Evolutionary conservation across 352 stramenopile species (phyloP).

Genomic region (Salisapilia sapeloensis): DNA sequence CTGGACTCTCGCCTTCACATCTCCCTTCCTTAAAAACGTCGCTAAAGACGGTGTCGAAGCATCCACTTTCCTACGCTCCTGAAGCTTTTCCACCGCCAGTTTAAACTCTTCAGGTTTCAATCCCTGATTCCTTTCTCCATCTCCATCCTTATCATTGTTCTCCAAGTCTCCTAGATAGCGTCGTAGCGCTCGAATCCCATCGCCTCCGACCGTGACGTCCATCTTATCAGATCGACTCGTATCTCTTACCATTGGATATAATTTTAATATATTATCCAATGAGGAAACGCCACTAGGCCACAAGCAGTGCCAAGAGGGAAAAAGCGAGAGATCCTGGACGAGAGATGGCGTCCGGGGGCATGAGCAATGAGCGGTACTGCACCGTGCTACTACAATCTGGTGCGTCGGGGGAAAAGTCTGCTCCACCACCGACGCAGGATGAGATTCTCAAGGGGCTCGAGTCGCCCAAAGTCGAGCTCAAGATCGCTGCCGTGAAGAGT

Average conservation of each 20-base stretch:
- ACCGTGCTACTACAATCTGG: conserved; percentile 60
- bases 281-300: too few relatives aligned
- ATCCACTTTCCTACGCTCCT: conserved; percentile 6
- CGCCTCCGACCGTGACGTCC: conserved; percentile 9
- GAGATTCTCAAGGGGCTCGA: conserved; percentile 97
- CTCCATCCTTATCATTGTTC: too few relatives aligned
- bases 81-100: conserved; percentile 7
- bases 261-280: too few relatives aligned
- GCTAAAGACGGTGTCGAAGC: conserved; percentile 8
- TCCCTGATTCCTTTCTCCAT: too few relatives aligned
- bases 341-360: conserved; percentile 17
- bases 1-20: too few relatives aligned
- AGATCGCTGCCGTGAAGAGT: conserved; percentile 95
- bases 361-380: conserved; percentile 79
- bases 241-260: too few relatives aligned
- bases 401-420: conserved; percentile 29
- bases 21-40: conserved; percentile 8
- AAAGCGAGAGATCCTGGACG: too few relatives aligned
- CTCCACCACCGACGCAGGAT: conserved; percentile 70
- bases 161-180: conserved; percentile 8
- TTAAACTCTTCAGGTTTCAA: conserved; percentile 8
- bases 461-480: conserved; percentile 89
- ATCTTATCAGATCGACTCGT: too few relatives aligned
- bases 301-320: too few relatives aligned
- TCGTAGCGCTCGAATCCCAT: conserved; percentile 7